A percentile compares a stretch with the other conserved stretches of the same genome.
Evolutionary conservation across 2,329 filamentous ascomycete genomes (phyloP).

Genomic region (Didymella segeticola): DNA sequence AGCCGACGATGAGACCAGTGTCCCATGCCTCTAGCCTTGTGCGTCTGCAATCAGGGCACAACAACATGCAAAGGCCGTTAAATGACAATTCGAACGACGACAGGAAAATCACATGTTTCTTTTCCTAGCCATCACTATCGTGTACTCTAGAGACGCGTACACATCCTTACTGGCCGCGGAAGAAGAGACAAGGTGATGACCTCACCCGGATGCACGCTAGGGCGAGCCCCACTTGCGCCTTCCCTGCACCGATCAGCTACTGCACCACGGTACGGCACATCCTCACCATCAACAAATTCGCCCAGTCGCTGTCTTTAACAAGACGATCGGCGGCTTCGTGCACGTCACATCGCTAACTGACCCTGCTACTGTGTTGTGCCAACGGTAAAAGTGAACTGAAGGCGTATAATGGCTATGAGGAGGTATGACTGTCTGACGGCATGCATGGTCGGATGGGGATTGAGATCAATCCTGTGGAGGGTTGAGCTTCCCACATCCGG

Average conservation of each 20-base stretch:
- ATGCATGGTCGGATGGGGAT: background rate
- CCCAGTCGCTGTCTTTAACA: constrained; percentile 6
- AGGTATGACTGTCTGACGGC: background rate
- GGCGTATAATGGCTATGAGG: too few relatives aligned
- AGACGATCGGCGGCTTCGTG: background rate
- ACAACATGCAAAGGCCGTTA: too few relatives aligned
- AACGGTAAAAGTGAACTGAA: constrained; percentile 1
- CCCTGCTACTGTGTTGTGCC: background rate
- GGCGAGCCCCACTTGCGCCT: background rate
- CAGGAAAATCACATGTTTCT: background rate
- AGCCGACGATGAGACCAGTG: background rate
- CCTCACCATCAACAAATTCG: background rate
- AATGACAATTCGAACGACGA: background rate
- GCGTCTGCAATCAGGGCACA: background rate
- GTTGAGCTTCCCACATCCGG: constrained; percentile 2
- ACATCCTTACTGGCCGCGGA: background rate
- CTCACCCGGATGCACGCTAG: constrained; percentile 13
- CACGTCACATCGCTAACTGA: background rate
- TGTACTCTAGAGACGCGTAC: background rate
- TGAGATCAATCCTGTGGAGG: background rate
- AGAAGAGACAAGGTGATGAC: constrained; percentile 1
- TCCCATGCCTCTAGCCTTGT: background rate
- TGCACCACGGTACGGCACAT: constrained; percentile 4
- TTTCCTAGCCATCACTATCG: background rate
- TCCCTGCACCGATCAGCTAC: constrained; percentile 9